phyloP scores from a whole-genome alignment of 192 early-diverging fungal species.

The Linnemannia hyalina region DNA sequence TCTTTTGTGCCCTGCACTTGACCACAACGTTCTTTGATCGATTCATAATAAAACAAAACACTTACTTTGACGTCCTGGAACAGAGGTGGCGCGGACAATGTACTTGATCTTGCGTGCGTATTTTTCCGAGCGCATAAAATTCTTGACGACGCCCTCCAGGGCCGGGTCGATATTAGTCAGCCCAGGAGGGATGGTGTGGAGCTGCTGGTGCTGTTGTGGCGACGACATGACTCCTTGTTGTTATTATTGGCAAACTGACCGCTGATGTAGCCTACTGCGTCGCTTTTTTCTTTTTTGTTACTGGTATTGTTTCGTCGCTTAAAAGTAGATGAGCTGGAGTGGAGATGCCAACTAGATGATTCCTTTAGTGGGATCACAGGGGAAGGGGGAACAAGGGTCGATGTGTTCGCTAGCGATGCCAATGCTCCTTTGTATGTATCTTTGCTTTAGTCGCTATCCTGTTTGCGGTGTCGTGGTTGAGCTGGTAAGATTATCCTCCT shows the following conservation, averaged over 20 bases:
- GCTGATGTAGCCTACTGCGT: background rate
- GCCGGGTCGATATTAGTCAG: slow-evolving; percentile 40
- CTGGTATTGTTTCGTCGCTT: background rate
- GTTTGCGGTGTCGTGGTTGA: background rate
- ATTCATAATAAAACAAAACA: no score
- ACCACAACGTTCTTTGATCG: background rate
- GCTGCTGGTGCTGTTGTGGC: slow-evolving; percentile 29
- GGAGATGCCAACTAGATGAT: background rate
- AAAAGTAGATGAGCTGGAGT: background rate
- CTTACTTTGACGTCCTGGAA: slow-evolving; percentile 52
- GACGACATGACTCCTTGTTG: slow-evolving; percentile 1
- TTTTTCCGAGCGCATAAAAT: slow-evolving; percentile 50
- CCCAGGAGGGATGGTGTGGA: background rate
- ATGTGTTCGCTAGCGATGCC: no score
- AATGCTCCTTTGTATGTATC: no score
- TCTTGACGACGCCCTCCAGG: slow-evolving; percentile 44
- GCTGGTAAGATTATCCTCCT: background rate
- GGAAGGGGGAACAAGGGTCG: background rate
- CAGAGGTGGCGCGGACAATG: slow-evolving; percentile 39
- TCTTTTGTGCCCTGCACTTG: background rate
- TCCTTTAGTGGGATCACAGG: background rate
- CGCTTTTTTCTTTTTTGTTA: background rate
- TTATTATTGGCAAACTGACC: background rate
- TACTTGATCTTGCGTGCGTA: slow-evolving; percentile 53
- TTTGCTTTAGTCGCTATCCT: background rate